Percentiles rank a stretch among this genome's conserved stretches.
Conservation (phyloP, 257 asterid species). For the Ilex aquifolium region DNA sequence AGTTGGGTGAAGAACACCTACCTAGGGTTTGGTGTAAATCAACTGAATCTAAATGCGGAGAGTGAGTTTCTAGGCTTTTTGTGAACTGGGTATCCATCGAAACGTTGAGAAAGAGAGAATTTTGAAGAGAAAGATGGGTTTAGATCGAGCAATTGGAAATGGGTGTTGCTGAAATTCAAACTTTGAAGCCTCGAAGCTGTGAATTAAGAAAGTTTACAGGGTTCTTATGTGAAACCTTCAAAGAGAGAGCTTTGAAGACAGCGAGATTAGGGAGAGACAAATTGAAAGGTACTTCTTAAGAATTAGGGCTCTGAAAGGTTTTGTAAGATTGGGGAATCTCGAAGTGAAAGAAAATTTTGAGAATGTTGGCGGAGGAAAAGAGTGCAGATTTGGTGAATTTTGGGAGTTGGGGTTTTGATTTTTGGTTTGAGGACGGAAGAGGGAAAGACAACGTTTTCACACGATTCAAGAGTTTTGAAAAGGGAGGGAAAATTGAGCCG, state of each 20-base stretch:
- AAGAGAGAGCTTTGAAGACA: too few species aligned
- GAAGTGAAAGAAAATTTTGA: not conserved
- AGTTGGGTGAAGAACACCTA: not conserved
- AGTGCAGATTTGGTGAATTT: not conserved
- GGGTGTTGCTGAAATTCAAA: not conserved
- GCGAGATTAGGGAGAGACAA: too few species aligned
- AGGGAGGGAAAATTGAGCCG: constrained; percentile 15
- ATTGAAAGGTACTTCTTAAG: too few species aligned
- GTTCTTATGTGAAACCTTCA: too few species aligned
- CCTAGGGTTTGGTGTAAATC: not conserved
- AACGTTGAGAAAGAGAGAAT: not conserved
- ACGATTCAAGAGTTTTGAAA: constrained; percentile 11
- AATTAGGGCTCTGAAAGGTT: too few species aligned
- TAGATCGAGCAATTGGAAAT: too few species aligned
- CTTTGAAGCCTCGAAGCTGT: not conserved
- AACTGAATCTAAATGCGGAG: not conserved
- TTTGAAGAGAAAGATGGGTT: too few species aligned
- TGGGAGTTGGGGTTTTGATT: not conserved
- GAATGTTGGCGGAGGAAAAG: not conserved
- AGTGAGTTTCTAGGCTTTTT: not conserved
- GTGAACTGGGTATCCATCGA: not conserved
- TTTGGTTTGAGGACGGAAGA: not conserved
- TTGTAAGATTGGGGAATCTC: constrained; percentile 4
- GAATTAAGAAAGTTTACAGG: too few species aligned
- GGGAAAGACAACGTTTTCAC: too few species aligned